Percentiles rank a stretch among this genome's conserved stretches.
These are phyloP conservation scores for Camillea tinctor DNA, from an alignment of 2,329 filamentous ascomycete genomes.

Conservation along the genomic window DNA sequence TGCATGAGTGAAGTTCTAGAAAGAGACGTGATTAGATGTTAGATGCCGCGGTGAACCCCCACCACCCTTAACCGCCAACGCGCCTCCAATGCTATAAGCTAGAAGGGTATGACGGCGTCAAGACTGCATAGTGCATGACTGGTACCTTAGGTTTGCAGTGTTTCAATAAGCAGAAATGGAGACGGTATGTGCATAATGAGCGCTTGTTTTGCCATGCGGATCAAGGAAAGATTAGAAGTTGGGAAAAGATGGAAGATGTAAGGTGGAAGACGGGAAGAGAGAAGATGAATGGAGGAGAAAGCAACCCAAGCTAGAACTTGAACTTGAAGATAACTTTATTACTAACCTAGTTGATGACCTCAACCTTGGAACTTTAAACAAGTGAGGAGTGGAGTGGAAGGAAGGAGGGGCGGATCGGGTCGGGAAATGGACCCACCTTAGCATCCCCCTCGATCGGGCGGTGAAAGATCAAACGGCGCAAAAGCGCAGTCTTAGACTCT, in stretches of 20 bases:
- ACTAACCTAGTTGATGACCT: too few relatives aligned
- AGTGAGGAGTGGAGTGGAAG: too few relatives aligned
- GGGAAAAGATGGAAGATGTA: too few relatives aligned
- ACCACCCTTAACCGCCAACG: constrained; percentile 14
- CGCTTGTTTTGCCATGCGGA: constrained; percentile 12
- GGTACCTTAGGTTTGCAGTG: constrained; percentile 11
- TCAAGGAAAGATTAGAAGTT: not conserved
- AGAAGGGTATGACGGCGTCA: constrained; percentile 9
- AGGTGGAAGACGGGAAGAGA: too few relatives aligned
- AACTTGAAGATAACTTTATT: too few relatives aligned
- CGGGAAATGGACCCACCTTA: too few relatives aligned
- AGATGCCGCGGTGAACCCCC: constrained; percentile 7
- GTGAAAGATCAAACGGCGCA: constrained; percentile 17
- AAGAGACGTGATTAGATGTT: constrained; percentile 5
- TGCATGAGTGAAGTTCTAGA: not conserved
- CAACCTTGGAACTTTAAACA: too few relatives aligned
- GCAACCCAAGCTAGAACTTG: not conserved
- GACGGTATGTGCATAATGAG: constrained; percentile 6
- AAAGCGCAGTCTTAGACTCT: not conserved
- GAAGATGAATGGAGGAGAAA: not conserved
- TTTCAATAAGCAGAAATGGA: constrained; percentile 2
- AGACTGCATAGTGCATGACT: constrained; percentile 19
- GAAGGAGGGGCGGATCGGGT: too few relatives aligned
- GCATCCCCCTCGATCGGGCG: constrained; percentile 19
- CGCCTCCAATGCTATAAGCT: constrained; percentile 1